phyloP scores from a whole-genome alignment of 1,139 yeast genomes.

The Suhomyces bribrorum region DNA sequence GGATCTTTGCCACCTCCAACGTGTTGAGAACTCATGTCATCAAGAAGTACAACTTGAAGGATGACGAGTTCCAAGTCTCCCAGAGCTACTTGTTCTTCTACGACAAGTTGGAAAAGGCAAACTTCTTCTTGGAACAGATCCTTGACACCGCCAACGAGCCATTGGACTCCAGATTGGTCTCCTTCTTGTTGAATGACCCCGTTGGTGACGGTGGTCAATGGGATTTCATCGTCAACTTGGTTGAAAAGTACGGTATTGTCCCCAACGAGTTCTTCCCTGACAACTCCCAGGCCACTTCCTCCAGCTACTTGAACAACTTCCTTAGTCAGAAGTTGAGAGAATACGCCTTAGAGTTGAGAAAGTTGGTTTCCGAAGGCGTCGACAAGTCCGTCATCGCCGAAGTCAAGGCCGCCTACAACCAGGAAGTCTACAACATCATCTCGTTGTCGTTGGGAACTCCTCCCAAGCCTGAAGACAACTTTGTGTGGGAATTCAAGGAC shows the following conservation, averaged over 20 bases:
- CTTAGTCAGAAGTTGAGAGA: slow-evolving; percentile 72
- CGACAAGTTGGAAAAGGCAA: slow-evolving; percentile 75
- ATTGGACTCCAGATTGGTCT: slow-evolving; percentile 67
- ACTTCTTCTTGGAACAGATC: slow-evolving; percentile 74
- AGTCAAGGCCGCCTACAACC: slow-evolving; percentile 53
- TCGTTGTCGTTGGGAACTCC: slow-evolving; percentile 74
- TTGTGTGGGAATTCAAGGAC: slow-evolving; percentile 74
- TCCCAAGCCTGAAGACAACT: slow-evolving; percentile 66
- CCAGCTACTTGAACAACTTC: slow-evolving; percentile 59
- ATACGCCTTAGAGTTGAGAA: slow-evolving; percentile 67
- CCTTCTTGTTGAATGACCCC: slow-evolving; percentile 62
- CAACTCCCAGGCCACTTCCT: slow-evolving; percentile 60
- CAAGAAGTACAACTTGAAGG: slow-evolving; percentile 62
- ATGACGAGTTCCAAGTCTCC: slow-evolving; percentile 63
- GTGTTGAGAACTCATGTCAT: slow-evolving; percentile 65
- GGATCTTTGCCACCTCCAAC: slow-evolving; percentile 85
- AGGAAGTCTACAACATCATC: slow-evolving; percentile 62
- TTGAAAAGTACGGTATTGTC: slow-evolving; percentile 75
- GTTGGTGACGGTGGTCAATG: slow-evolving; percentile 85
- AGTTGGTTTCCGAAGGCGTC: slow-evolving; percentile 34
- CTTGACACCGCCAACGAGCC: slow-evolving; percentile 64
- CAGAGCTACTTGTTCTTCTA: slow-evolving; percentile 73
- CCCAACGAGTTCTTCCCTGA: slow-evolving; percentile 77
- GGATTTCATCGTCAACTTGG: slow-evolving; percentile 74
- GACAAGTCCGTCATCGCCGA: slow-evolving; percentile 22